These are phyloP conservation scores for Amauroascus niger DNA, from an alignment of 2,329 filamentous ascomycete genomes.

Conservation along the genomic window DNA sequence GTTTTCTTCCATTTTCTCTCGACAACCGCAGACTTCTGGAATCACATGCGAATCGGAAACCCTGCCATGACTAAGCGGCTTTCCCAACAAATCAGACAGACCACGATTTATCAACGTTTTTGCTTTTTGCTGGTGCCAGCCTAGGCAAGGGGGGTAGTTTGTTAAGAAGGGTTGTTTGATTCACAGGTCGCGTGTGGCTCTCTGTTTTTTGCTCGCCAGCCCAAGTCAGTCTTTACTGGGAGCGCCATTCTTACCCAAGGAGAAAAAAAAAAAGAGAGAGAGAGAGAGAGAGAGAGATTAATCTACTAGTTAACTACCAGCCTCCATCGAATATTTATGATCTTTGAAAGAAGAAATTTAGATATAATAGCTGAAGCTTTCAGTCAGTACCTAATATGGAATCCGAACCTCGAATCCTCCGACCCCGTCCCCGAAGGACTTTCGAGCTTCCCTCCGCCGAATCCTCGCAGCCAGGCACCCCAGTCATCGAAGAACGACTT, in stretches of 20 bases:
- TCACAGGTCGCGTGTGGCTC: neutral
- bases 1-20: no score
- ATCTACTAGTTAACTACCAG: no score
- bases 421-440: conserved; percentile 12
- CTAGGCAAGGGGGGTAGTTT: neutral
- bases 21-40: no score
- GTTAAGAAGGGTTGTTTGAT: no score
- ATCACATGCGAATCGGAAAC: neutral
- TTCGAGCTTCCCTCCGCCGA: conserved; percentile 19
- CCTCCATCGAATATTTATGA: no score
- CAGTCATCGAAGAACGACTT: conserved; percentile 9
- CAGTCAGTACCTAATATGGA: no score
- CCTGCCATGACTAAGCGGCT: neutral
- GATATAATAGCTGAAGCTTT: no score
- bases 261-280: no score
- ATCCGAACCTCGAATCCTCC: conserved; percentile 15
- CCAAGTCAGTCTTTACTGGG: neutral
- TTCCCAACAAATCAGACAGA: neutral
- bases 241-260: neutral
- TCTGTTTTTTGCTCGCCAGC: neutral
- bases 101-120: neutral
- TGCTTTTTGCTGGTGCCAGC: neutral
- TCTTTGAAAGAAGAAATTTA: no score
- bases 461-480: conserved; percentile 32
- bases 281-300: no score